A percentile compares a stretch with the other conserved stretches of the same genome.
Evolutionary conservation across 331 rosid species (phyloP).

Genomic region (Malus hybrid): DNA sequence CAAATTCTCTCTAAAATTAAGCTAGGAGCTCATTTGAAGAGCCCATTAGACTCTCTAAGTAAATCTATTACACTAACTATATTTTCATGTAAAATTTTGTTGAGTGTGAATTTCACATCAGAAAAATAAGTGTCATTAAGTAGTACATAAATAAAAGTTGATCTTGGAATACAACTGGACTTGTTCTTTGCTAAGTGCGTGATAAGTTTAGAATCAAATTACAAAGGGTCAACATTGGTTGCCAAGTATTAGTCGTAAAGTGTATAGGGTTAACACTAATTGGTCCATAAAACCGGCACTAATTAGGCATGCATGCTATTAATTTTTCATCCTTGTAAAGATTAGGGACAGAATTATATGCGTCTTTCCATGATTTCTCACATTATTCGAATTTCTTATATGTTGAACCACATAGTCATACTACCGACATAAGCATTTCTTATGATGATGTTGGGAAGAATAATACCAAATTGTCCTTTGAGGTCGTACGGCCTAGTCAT

Average conservation of each 20-base stretch:
- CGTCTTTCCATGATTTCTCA: neutral
- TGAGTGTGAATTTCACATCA: too few relatives aligned
- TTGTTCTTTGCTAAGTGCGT: neutral
- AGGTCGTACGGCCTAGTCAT: neutral
- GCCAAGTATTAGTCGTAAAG: neutral
- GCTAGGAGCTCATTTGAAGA: too few relatives aligned
- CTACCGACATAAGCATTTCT: constrained; percentile 38
- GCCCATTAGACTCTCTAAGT: too few relatives aligned
- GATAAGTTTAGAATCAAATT: neutral
- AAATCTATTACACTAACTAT: too few relatives aligned
- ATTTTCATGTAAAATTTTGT: too few relatives aligned
- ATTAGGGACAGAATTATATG: neutral
- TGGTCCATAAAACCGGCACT: constrained; percentile 15
- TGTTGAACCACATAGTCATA: constrained; percentile 22
- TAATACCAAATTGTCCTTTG: constrained; percentile 21
- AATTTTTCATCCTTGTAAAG: neutral
- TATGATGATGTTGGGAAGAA: constrained; percentile 30
- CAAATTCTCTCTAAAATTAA: too few relatives aligned
- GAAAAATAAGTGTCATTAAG: too few relatives aligned
- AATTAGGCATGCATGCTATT: constrained; percentile 6
- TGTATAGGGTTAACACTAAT: neutral
- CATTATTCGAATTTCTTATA: constrained; percentile 5
- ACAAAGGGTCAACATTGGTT: neutral
- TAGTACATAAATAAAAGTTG: neutral
- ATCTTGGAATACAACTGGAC: neutral